Evolutionary conservation across 495 filamentous ascomycete species (phyloP).

Genomic region (Hypomontagnella monticulosa): DNA sequence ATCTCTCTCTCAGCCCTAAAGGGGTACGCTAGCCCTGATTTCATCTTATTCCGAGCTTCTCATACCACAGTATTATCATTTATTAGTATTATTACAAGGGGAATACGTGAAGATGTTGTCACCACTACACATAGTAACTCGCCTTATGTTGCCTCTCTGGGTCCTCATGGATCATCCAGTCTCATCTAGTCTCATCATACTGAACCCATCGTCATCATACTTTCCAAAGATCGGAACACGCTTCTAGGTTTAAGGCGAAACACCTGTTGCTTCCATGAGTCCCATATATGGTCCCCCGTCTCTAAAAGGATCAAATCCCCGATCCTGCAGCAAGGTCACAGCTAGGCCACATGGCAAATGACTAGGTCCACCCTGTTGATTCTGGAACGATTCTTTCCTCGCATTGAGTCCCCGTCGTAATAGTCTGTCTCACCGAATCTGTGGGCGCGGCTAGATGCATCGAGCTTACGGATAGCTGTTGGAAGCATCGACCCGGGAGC

Average conservation of each 20-base stretch:
- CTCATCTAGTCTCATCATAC: not conserved
- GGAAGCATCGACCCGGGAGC: slow-evolving; percentile 24
- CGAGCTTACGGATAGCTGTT: slow-evolving; percentile 2
- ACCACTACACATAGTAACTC: slow-evolving; percentile 2
- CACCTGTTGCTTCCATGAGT: not conserved
- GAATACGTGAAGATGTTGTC: not conserved
- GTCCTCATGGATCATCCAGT: slow-evolving; percentile 14
- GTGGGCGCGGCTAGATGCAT: slow-evolving; percentile 37
- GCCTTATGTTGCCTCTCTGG: slow-evolving; percentile 14
- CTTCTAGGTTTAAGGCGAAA: slow-evolving; percentile 4
- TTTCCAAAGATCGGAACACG: not conserved
- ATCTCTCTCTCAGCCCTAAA: too few species aligned
- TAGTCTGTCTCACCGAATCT: slow-evolving; percentile 40
- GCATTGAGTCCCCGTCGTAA: slow-evolving; percentile 30
- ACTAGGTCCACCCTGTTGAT: slow-evolving; percentile 35
- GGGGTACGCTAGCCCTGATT: too few species aligned
- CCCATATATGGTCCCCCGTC: slow-evolving; percentile 5
- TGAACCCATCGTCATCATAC: slow-evolving; percentile 1
- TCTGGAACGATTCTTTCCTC: slow-evolving; percentile 36
- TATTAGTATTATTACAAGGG: too few species aligned
- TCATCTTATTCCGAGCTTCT: too few species aligned
- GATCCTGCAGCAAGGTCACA: slow-evolving; percentile 36
- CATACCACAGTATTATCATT: not conserved
- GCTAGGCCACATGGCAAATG: slow-evolving; percentile 39
- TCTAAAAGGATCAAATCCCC: slow-evolving; percentile 34